A percentile compares a stretch with the other conserved stretches of the same genome.
These are phyloP conservation scores for Beauveria varroae DNA, from an alignment of 2,329 filamentous ascomycete genomes.

Conservation along the genomic window DNA sequence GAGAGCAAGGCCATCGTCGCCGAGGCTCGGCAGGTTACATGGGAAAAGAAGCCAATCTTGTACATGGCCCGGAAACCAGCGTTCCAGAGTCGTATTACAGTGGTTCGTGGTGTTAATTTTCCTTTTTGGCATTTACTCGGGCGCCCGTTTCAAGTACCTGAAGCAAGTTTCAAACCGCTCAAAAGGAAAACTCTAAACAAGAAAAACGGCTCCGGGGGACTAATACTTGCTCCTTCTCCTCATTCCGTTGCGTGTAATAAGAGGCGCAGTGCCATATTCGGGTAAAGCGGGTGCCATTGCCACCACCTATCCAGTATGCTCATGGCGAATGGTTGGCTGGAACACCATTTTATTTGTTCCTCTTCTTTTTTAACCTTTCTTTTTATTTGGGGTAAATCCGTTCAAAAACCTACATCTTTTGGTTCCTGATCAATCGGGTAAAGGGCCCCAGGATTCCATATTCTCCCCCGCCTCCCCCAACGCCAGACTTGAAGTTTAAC, in stretches of 20 bases:
- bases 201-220: not conserved
- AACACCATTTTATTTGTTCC: not conserved
- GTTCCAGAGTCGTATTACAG: too few species aligned
- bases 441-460: too few species aligned
- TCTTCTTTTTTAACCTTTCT: not conserved
- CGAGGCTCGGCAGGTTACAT: too few species aligned
- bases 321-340: too few species aligned
- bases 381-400: not conserved
- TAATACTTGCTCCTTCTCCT: not conserved
- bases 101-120: not conserved
- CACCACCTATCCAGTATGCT: not conserved
- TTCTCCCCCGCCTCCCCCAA: too few species aligned
- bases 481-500: too few species aligned
- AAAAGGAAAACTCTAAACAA: not conserved
- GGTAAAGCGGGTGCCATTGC: not conserved
- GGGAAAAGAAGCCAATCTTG: too few species aligned
- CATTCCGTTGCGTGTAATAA: not conserved
- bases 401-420: too few species aligned
- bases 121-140: not conserved
- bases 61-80: too few species aligned
- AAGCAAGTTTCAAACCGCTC: not conserved
- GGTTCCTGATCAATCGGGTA: too few species aligned
- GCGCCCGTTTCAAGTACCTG: not conserved
- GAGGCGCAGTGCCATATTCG: not conserved
- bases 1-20: too few species aligned